These are phyloP conservation scores for Monilinia polystroma DNA, from an alignment of 2,329 filamentous ascomycete species.

Conservation along the genomic window DNA sequence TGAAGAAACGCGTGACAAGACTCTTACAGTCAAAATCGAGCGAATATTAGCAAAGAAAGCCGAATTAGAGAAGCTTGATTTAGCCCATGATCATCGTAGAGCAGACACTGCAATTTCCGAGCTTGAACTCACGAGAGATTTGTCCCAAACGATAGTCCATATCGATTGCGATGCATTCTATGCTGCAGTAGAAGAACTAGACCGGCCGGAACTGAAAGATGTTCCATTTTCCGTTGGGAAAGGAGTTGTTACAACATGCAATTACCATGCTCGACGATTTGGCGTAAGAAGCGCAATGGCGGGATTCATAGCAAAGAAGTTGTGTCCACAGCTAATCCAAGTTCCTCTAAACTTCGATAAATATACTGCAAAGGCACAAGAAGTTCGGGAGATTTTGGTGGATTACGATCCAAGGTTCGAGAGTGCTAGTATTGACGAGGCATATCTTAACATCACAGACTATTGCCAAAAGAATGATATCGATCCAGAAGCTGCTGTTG, in stretches of 20 bases:
- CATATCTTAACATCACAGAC: slow-evolving; percentile 89
- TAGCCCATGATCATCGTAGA: slow-evolving; percentile 68
- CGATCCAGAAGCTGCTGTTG: slow-evolving; percentile 69
- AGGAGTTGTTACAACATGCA: slow-evolving; percentile 66
- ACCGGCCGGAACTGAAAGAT: slow-evolving; percentile 78
- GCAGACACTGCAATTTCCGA: slow-evolving; percentile 80
- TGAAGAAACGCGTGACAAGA: slow-evolving; percentile 78
- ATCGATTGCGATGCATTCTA: slow-evolving; percentile 98
- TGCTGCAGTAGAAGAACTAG: slow-evolving; percentile 84
- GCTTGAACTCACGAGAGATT: slow-evolving; percentile 74
- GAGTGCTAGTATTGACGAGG: slow-evolving; percentile 92
- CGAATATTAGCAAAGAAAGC: slow-evolving; percentile 73
- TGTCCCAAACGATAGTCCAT: slow-evolving; percentile 84
- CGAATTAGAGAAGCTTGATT: slow-evolving; percentile 71
- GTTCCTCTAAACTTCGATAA: slow-evolving; percentile 86
- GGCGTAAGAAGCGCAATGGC: slow-evolving; percentile 96
- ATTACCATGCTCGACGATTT: slow-evolving; percentile 86
- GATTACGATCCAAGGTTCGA: slow-evolving; percentile 91
- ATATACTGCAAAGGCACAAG: slow-evolving; percentile 84
- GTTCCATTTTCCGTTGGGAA: slow-evolving; percentile 87
- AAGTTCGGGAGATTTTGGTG: slow-evolving; percentile 77
- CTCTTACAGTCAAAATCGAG: slow-evolving; percentile 81
- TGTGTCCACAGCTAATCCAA: slow-evolving; percentile 82
- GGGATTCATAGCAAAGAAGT: slow-evolving; percentile 88
- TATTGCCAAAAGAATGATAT: slow-evolving; percentile 73